Conservation (phyloP, 2,329 filamentous ascomycete species). For the Akanthomyces uredinophilus region DNA sequence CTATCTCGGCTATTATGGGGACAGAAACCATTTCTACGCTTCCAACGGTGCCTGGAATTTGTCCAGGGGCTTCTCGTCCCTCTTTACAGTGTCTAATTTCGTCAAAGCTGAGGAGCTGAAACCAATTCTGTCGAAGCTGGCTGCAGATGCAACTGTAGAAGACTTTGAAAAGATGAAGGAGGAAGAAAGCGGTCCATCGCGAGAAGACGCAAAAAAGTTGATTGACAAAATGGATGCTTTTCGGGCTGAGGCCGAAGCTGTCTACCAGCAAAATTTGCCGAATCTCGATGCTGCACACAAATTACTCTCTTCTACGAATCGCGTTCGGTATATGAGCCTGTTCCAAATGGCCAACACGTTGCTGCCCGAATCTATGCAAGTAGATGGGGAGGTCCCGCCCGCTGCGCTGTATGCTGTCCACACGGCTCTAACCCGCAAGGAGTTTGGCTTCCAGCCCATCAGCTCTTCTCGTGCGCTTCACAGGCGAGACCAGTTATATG, state of each 20-base stretch:
- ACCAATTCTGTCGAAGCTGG: conserved; percentile 31
- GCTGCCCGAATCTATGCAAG: conserved; percentile 32
- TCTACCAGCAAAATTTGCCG: conserved; percentile 44
- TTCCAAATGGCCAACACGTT: conserved; percentile 45
- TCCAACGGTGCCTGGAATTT: conserved; percentile 46
- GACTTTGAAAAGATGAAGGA: conserved; percentile 28
- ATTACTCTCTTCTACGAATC: conserved; percentile 32
- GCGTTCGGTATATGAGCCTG: conserved; percentile 43
- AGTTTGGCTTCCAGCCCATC: conserved; percentile 53
- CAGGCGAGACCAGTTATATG: conserved; percentile 53
- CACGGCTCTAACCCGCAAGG: conserved; percentile 54
- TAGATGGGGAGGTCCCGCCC: conserved; percentile 35
- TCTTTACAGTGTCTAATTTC: conserved; percentile 48
- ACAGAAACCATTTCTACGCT: conserved; percentile 50
- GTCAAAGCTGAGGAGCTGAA: conserved; percentile 35
- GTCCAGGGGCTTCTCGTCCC: conserved; percentile 35
- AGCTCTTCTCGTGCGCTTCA: conserved; percentile 42
- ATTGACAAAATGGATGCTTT: conserved; percentile 46
- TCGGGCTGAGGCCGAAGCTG: conserved; percentile 33
- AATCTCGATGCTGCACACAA: conserved; percentile 43
- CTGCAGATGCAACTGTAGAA: conserved; percentile 24
- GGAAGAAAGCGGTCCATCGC: conserved; percentile 38
- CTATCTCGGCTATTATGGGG: conserved; percentile 47
- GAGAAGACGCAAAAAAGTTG: conserved; percentile 37
- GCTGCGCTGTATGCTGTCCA: conserved; percentile 65